Conservation (phyloP, 2,329 filamentous ascomycete species). For the Monosporascus sp. region DNA sequence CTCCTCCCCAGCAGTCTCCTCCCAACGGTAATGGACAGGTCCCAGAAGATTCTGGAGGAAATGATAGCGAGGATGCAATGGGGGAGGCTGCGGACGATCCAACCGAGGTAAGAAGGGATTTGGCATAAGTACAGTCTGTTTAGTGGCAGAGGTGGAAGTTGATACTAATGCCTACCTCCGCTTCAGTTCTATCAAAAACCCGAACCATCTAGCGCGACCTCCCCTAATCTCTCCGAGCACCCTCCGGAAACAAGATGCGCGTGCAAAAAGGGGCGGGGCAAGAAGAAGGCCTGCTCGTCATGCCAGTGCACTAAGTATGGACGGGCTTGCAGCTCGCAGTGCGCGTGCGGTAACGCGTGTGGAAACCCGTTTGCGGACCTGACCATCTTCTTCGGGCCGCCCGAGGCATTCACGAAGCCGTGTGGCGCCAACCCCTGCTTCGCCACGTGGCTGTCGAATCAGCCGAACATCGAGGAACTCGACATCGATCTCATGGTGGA, state of each 20-base stretch:
- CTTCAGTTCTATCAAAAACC: constrained; percentile 21
- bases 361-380: constrained; percentile 28
- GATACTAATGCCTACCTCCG: constrained; percentile 4
- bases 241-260: constrained; percentile 22
- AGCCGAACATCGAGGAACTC: constrained; percentile 28
- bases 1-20: background rate
- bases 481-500: constrained; percentile 29
- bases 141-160: background rate
- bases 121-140: constrained; percentile 2
- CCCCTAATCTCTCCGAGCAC: constrained; percentile 22
- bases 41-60: constrained; percentile 18
- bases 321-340: constrained; percentile 20
- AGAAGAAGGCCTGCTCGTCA: constrained; percentile 27
- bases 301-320: constrained; percentile 28
- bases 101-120: constrained; percentile 18
- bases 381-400: constrained; percentile 26
- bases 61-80: constrained; percentile 26
- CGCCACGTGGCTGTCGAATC: constrained; percentile 28
- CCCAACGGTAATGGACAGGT: constrained; percentile 19
- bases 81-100: constrained; percentile 27
- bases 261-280: constrained; percentile 28
- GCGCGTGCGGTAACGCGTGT: constrained; percentile 24
- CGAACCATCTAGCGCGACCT: constrained; percentile 15
- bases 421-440: constrained; percentile 28
- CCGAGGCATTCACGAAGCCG: constrained; percentile 20